phyloP scores from a whole-genome alignment of 164 flowering plant genomes.

The Vitis rotundifolia region DNA sequence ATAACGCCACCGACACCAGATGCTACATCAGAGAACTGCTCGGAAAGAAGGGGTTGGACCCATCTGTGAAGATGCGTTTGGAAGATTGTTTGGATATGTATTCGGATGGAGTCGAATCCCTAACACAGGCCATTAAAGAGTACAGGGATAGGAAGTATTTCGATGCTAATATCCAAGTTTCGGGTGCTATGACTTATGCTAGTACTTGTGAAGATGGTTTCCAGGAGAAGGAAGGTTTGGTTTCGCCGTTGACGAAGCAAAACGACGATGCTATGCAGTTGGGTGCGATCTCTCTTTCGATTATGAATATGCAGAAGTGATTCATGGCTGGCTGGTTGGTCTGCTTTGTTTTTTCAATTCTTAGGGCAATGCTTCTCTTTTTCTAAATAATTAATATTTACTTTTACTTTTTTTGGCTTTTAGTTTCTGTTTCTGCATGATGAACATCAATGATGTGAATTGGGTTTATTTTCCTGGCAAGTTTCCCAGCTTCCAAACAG shows the following conservation, averaged over 20 bases:
- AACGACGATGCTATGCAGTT: slow-evolving; percentile 37
- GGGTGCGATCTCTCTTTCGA: slow-evolving; percentile 44
- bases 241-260: slow-evolving; percentile 50
- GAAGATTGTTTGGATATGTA: slow-evolving; percentile 52
- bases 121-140: slow-evolving; percentile 27
- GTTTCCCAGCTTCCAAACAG: too few species aligned
- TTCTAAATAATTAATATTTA: too few species aligned
- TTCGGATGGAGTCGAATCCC: slow-evolving; percentile 33
- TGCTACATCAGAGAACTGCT: slow-evolving; percentile 26
- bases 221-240: slow-evolving; percentile 34
- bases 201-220: slow-evolving; percentile 68
- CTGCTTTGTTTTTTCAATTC: too few species aligned
- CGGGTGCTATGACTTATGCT: slow-evolving; percentile 43
- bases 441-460: background rate
- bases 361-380: too few species aligned
- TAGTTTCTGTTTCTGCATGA: too few species aligned
- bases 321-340: background rate
- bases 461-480: background rate
- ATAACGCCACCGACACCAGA: slow-evolving; percentile 41
- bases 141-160: slow-evolving; percentile 26
- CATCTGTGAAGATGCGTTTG: slow-evolving; percentile 20
- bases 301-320: slow-evolving; percentile 32
- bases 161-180: slow-evolving; percentile 39
- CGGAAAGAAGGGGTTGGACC: slow-evolving; percentile 23
- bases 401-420: too few species aligned